These are phyloP conservation scores for Claviceps fusiformis DNA, from an alignment of 2,329 filamentous ascomycete species.

Conservation along the genomic window DNA sequence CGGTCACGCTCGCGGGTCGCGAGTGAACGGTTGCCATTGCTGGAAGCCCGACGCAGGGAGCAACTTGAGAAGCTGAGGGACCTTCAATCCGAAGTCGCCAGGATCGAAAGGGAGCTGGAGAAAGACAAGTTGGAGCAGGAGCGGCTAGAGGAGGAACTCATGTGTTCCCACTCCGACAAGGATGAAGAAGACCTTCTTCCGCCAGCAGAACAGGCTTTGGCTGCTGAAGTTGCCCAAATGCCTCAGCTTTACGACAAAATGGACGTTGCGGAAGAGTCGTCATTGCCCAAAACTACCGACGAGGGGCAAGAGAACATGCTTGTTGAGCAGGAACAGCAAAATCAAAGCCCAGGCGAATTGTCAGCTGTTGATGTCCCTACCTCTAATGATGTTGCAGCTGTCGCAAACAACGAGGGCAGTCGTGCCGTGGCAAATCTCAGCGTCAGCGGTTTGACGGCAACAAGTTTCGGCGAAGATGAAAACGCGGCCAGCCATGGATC, in stretches of 20 bases:
- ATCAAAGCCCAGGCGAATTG: not conserved
- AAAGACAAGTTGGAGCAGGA: slow-evolving; percentile 22
- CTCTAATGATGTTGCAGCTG: not conserved
- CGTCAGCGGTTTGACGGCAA: not conserved
- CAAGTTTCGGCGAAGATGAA: not conserved
- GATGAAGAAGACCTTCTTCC: not conserved
- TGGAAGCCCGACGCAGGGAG: slow-evolving; percentile 22
- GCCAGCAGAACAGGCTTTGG: not conserved
- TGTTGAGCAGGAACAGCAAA: not conserved
- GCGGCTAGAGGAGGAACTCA: slow-evolving; percentile 17
- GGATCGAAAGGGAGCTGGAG: slow-evolving; percentile 34
- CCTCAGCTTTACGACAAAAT: not conserved
- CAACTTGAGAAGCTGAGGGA: slow-evolving; percentile 32
- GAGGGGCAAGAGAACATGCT: not conserved
- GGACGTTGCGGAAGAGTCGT: not conserved
- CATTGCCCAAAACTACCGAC: not conserved
- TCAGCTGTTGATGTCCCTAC: not conserved
- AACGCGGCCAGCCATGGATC: not conserved
- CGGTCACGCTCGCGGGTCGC: slow-evolving; percentile 20
- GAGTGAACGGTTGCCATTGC: slow-evolving; percentile 22
- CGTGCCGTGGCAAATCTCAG: not conserved
- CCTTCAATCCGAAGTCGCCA: slow-evolving; percentile 32
- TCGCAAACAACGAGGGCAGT: not conserved
- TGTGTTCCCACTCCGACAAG: slow-evolving; percentile 9
- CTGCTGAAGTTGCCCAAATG: not conserved